A percentile compares a stretch with the other conserved stretches of the same genome.
phyloP scores from a whole-genome alignment of 2,329 filamentous ascomycete species.

The Xylariaceae sp. region DNA sequence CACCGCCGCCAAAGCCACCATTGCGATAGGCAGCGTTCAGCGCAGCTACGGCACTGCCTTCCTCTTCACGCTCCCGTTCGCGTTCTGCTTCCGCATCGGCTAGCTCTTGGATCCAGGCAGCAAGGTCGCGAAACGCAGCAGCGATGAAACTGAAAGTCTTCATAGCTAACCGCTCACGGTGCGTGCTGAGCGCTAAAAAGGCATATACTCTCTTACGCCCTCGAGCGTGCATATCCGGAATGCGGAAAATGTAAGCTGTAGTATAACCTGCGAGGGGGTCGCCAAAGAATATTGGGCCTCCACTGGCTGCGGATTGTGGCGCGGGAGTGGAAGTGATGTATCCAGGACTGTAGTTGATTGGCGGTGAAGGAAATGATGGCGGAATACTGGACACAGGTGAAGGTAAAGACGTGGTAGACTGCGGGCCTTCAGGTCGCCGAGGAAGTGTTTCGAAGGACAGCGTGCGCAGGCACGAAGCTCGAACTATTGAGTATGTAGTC shows the following conservation, averaged over 20 bases:
- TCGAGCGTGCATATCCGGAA: slow-evolving; percentile 62
- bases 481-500: slow-evolving; percentile 62
- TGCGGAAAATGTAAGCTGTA: slow-evolving; percentile 66
- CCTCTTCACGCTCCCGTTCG: slow-evolving; percentile 38
- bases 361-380: slow-evolving; percentile 34
- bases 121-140: slow-evolving; percentile 59
- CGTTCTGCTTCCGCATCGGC: slow-evolving; percentile 61
- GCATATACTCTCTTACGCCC: slow-evolving; percentile 67
- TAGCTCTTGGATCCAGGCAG: slow-evolving; percentile 61
- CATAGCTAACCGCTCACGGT: slow-evolving; percentile 62
- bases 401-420: slow-evolving; percentile 23
- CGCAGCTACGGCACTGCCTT: slow-evolving; percentile 33
- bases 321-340: slow-evolving; percentile 51
- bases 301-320: slow-evolving; percentile 47
- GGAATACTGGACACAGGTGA: slow-evolving; percentile 32
- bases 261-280: slow-evolving; percentile 63
- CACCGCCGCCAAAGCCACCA: slow-evolving; percentile 33
- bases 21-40: slow-evolving; percentile 39
- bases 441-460: slow-evolving; percentile 64
- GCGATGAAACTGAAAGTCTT: slow-evolving; percentile 61
- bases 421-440: slow-evolving; percentile 42
- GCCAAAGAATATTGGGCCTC: slow-evolving; percentile 66
- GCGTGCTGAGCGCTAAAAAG: slow-evolving; percentile 60
- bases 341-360: slow-evolving; percentile 32
- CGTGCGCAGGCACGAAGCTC: slow-evolving; percentile 62